Evolutionary conservation across 192 early-diverging fungal species (phyloP).

Genomic region (Backusella parvicylindrica): DNA sequence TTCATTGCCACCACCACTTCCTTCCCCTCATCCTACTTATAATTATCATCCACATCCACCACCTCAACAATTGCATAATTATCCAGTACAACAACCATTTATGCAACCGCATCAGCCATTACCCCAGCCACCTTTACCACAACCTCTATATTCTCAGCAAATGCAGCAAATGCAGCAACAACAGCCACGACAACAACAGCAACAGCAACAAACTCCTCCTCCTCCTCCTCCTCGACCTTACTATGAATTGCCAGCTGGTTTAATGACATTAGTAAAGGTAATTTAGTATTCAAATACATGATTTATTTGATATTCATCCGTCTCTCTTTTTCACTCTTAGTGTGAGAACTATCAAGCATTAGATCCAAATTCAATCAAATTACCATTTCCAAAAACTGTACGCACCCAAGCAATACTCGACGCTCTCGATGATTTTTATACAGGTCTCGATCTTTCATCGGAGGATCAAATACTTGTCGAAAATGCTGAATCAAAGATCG

Average conservation of each 20-base stretch:
- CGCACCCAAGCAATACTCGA: background rate
- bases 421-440: slow-evolving; percentile 15
- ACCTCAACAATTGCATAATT: background rate
- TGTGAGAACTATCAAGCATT: slow-evolving; percentile 12
- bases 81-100: background rate
- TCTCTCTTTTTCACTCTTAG: no score
- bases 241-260: slow-evolving; percentile 23
- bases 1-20: background rate
- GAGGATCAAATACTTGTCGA: background rate
- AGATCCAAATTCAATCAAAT: background rate
- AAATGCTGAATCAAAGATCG: background rate
- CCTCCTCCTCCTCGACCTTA: slow-evolving; percentile 6
- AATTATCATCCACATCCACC: background rate
- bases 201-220: background rate
- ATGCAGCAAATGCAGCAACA: background rate
- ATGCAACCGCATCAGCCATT: background rate
- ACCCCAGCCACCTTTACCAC: background rate
- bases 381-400: background rate
- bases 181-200: background rate
- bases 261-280: slow-evolving; percentile 21
- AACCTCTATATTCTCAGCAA: background rate
- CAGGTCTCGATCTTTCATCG: background rate
- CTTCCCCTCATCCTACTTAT: background rate
- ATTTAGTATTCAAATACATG: background rate
- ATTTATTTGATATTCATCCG: background rate